Evolutionary conservation across 2,329 filamentous ascomycete species (phyloP), one percentile per base, ranked within the genome.

Genomic region (Leptodontidium sp.): DNA sequence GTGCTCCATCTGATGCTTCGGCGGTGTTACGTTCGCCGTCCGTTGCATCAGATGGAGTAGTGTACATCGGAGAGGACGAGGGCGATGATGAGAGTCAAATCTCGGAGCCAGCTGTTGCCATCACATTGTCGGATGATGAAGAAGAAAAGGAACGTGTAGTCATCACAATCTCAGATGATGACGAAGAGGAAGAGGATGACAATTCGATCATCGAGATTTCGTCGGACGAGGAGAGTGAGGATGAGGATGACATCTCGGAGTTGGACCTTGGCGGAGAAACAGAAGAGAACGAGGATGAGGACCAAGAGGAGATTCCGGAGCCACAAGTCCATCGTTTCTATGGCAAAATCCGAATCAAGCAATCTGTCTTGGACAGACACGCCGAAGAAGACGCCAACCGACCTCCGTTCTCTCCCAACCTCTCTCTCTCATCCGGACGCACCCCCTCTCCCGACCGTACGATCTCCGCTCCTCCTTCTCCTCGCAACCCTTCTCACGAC

Each of bases 21-120:
- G 55, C 55, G 35, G 55, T 14, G 55, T 2, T 14, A 7, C 32
- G 55, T 43, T 40, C 55, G 32, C 55, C 55, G 55, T 58, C 55
- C 55, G 55, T 58, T 58, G 55, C 32, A 40, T 58, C 55, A 35
- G 55, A 58, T 58, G 55, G 32, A 12, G 35, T 43, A 32, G 55
- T 58, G 35, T 11, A 58, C n/a, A 38, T 40, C 35, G 35, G 35
- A 38, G 35, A 58, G 21, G 55, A 55, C 11, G 52, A 58, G 4
- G 53, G 35, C 35, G 53, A 57, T 40, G 53, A 57, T 40, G 53
- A 57, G 29, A 57, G 29, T 57, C 1, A 57, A 40, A 21, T 40
- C 53, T 53, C 50, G 26, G 50, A 53, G 50, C 50, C 50, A 53
- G 50, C 50, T 53, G 26, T 53, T 17, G 50, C 35, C 9, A 53